Percentiles rank a stretch among this genome's conserved stretches.
Evolutionary conservation across 352 stramenopile genomes (phyloP).

Genomic region (Aphanomyces stellatus): DNA sequence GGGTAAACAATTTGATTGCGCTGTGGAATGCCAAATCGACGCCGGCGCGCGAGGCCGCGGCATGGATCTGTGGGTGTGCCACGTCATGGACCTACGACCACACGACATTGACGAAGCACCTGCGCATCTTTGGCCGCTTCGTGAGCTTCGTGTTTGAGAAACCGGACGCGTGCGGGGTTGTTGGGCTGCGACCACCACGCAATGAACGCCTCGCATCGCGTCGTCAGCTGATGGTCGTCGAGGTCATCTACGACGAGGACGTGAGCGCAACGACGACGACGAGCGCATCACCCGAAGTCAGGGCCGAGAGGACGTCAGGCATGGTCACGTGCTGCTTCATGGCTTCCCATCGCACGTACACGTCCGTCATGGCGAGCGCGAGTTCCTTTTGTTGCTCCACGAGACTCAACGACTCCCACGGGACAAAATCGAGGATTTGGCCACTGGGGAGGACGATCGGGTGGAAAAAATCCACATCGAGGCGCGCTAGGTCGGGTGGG

Average conservation of each 20-base stretch:
- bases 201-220: neutral
- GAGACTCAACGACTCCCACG: neutral
- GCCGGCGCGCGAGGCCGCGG: neutral
- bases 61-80: neutral
- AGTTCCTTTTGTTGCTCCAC: slow-evolving; percentile 13
- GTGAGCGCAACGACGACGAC: neutral
- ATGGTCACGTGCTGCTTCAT: neutral
- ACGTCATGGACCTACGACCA: neutral
- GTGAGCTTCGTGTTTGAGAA: slow-evolving; percentile 2
- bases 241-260: neutral
- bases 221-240: neutral
- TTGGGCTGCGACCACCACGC: slow-evolving; percentile 3
- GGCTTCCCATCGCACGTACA: neutral
- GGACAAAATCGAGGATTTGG: slow-evolving; percentile 1
- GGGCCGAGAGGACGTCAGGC: neutral
- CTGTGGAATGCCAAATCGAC: slow-evolving; percentile 10
- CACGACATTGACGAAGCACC: neutral
- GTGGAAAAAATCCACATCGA: slow-evolving; percentile 7
- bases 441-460: slow-evolving; percentile 1
- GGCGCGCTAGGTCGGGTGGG: neutral
- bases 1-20: neutral
- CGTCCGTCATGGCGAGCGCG: slow-evolving; percentile 9
- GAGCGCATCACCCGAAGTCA: neutral
- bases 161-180: slow-evolving; percentile 1
- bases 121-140: neutral